These are phyloP conservation scores for Candida germanica DNA, from an alignment of 805 yeast genomes.

Conservation along the genomic window DNA sequence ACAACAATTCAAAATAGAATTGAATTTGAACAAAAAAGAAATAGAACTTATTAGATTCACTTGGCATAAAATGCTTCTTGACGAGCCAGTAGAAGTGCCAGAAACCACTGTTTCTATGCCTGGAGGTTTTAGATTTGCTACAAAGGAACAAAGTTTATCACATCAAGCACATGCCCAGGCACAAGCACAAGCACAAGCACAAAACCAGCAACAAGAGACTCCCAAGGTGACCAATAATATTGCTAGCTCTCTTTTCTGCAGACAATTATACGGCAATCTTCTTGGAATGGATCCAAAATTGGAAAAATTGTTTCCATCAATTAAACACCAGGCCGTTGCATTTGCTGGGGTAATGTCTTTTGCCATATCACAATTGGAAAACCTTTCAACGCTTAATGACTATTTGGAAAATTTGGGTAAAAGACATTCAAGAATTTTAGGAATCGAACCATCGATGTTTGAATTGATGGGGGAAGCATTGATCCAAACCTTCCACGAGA, in stretches of 20 bases:
- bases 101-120: constrained; percentile 19
- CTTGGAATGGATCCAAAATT: constrained; percentile 58
- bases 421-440: constrained; percentile 70
- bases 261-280: constrained; percentile 72
- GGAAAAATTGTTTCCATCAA: constrained; percentile 67
- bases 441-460: constrained; percentile 65
- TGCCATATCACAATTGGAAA: constrained; percentile 63
- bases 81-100: constrained; percentile 22
- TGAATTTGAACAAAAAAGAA: constrained; percentile 31
- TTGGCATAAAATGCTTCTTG: constrained; percentile 45
- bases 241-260: constrained; percentile 59
- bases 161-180: constrained; percentile 1
- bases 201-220: constrained; percentile 12
- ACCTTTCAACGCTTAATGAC: constrained; percentile 53
- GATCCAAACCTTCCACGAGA: constrained; percentile 62
- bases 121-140: constrained; percentile 36
- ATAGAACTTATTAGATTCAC: constrained; percentile 45
- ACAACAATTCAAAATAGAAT: constrained; percentile 14
- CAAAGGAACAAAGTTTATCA: neutral
- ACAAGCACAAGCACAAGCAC: constrained; percentile 13
- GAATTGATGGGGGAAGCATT: constrained; percentile 74
- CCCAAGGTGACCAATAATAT: constrained; percentile 17
- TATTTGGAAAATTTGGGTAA: constrained; percentile 65
- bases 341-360: constrained; percentile 75
- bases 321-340: constrained; percentile 74